These are phyloP conservation scores for Botrytis galanthina DNA, from an alignment of 2,329 filamentous ascomycete species.

Conservation along the genomic window DNA sequence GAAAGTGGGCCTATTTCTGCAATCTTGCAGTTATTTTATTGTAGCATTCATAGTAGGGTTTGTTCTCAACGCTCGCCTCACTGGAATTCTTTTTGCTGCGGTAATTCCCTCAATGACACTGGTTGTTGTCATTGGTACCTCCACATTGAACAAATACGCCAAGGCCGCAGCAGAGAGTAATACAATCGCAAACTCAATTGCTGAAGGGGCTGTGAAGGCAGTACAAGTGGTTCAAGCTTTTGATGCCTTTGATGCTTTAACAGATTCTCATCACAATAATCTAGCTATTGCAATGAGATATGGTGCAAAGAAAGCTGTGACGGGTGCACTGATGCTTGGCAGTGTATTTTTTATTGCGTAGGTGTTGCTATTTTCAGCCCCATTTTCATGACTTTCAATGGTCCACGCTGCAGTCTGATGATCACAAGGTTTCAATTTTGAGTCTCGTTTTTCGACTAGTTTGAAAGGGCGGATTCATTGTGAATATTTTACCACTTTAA, in stretches of 20 bases:
- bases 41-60: constrained; percentile 59
- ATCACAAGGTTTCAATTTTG: neutral
- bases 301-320: constrained; percentile 50
- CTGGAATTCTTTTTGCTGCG: constrained; percentile 53
- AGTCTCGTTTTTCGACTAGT: neutral
- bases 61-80: constrained; percentile 53
- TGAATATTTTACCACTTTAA: neutral
- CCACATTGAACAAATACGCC: neutral
- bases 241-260: constrained; percentile 37
- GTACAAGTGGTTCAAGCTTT: neutral
- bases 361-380: neutral
- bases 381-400: neutral
- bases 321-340: constrained; percentile 43
- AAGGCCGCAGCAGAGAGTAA: neutral
- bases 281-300: constrained; percentile 45
- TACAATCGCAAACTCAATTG: neutral
- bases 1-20: constrained; percentile 57
- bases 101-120: constrained; percentile 49
- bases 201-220: neutral
- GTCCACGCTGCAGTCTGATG: neutral
- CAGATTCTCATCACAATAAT: constrained; percentile 47
- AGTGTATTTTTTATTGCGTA: neutral
- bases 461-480: neutral
- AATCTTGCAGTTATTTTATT: constrained; percentile 56
- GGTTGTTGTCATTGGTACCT: neutral